Percentiles rank a stretch among this genome's conserved stretches.
Evolutionary conservation across 345 rosid species (phyloP).

Genomic region (Hibiscus syriacus): DNA sequence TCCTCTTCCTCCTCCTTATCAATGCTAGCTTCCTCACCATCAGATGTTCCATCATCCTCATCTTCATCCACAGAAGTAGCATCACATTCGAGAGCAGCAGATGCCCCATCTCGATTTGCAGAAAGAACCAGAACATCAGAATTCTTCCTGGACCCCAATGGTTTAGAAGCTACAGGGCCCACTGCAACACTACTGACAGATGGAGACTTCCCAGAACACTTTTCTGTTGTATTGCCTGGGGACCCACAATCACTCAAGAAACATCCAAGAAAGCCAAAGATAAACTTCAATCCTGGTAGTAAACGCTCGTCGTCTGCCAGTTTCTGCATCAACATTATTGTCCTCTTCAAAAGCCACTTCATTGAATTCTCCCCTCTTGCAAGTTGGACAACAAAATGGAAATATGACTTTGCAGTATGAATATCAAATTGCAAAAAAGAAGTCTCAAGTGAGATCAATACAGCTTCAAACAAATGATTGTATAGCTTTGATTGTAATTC

Average conservation of each 20-base stretch:
- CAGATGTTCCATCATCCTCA: conserved; percentile 99
- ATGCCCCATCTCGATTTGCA: conserved; percentile 64
- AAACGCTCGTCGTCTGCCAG: conserved; percentile 56
- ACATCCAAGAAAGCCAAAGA: conserved; percentile 75
- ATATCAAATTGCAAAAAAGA: conserved; percentile 74
- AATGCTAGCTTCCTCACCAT: conserved; percentile 93
- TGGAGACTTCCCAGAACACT: conserved; percentile 41
- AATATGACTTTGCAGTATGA: conserved; percentile 56
- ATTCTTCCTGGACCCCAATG: conserved; percentile 56
- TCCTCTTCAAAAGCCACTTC: conserved; percentile 63
- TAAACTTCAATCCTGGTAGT: conserved; percentile 74
- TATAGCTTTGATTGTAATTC: conserved; percentile 47
- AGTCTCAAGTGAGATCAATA: conserved; percentile 60
- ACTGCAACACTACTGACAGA: conserved; percentile 30
- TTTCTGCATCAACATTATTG: conserved; percentile 55
- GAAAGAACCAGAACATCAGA: conserved; percentile 63
- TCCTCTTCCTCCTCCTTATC: conserved; percentile 98
- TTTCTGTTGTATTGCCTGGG: conserved; percentile 37
- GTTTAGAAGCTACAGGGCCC: conserved; percentile 48
- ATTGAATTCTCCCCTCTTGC: conserved; percentile 55
- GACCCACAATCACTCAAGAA: conserved; percentile 57
- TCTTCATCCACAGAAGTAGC: conserved; percentile 94
- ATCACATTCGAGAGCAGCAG: conserved; percentile 77
- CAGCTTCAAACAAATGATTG: conserved; percentile 76
- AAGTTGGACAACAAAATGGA: conserved; percentile 72